These are phyloP conservation scores for Rhizophagus sp. DNA, from an alignment of 192 early-diverging fungal genomes.

Conservation along the genomic window DNA sequence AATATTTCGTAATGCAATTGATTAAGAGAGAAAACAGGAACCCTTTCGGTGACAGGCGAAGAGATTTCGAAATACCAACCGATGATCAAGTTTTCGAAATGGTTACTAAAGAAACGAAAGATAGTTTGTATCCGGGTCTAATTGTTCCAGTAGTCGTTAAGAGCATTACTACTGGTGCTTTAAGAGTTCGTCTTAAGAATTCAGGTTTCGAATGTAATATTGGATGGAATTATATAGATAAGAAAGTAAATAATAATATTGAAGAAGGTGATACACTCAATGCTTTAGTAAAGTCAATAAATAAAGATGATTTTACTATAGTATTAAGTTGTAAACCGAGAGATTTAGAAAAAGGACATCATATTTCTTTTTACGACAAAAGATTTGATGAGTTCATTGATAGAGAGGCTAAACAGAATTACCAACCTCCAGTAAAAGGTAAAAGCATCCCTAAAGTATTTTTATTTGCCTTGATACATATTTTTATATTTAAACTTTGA, in stretches of 20 bases:
- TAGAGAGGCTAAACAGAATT: not conserved
- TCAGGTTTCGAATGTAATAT: slow-evolving; percentile 89
- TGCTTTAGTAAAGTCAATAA: not conserved
- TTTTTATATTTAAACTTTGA: slow-evolving; percentile 69
- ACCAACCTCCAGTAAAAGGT: slow-evolving; percentile 3
- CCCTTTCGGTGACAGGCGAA: slow-evolving; percentile 77
- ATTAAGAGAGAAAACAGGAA: slow-evolving; percentile 88
- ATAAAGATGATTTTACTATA: not conserved
- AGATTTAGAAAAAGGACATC: slow-evolving; percentile 33
- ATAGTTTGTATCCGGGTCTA: slow-evolving; percentile 64
- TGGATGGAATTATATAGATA: slow-evolving; percentile 37
- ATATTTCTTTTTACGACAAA: not conserved
- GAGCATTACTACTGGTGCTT: not conserved
- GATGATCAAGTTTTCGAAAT: slow-evolving; percentile 72
- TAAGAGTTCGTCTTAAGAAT: not conserved
- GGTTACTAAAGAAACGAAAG: slow-evolving; percentile 69
- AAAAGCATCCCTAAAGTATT: not conserved
- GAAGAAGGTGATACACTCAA: not conserved
- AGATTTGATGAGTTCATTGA: not conserved
- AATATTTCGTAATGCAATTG: slow-evolving; percentile 40
- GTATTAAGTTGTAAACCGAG: not conserved
- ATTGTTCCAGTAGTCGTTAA: slow-evolving; percentile 54
- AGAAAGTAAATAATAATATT: not conserved
- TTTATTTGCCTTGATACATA: not conserved
- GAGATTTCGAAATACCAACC: slow-evolving; percentile 56